A percentile compares a stretch with the other conserved stretches of the same genome.
Evolutionary conservation across 192 early-diverging fungal genomes (phyloP).

Genomic region (Umbelopsis sp.): DNA sequence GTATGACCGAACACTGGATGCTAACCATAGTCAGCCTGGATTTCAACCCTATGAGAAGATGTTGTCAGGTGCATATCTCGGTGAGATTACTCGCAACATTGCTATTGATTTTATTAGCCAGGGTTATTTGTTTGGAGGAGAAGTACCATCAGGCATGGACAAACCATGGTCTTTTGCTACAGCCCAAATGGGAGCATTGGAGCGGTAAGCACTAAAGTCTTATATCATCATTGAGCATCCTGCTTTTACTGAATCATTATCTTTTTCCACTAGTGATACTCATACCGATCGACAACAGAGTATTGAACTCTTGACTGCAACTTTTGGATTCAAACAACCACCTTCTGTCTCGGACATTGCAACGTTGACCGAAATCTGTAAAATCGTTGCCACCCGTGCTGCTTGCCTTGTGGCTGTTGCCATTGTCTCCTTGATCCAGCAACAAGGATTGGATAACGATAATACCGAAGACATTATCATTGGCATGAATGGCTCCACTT

Average conservation of each 20-base stretch:
- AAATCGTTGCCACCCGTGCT: slow-evolving; percentile 80
- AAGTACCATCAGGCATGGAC: slow-evolving; percentile 54
- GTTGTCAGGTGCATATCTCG: slow-evolving; percentile 93
- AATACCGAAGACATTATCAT: slow-evolving; percentile 63
- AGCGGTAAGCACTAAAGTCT: slow-evolving; percentile 36
- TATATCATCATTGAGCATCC: background rate
- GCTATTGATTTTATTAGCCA: slow-evolving; percentile 81
- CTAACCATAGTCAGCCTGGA: slow-evolving; percentile 74
- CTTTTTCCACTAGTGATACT: slow-evolving; percentile 63
- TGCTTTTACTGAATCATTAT: slow-evolving; percentile 4
- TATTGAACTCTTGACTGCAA: slow-evolving; percentile 58
- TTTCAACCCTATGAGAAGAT: slow-evolving; percentile 96
- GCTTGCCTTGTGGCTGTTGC: slow-evolving; percentile 81
- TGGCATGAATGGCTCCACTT: slow-evolving; percentile 90
- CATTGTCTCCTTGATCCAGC: slow-evolving; percentile 56
- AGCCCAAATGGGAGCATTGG: slow-evolving; percentile 41
- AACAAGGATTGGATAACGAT: slow-evolving; percentile 32
- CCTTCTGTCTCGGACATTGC: slow-evolving; percentile 57
- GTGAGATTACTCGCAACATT: slow-evolving; percentile 83
- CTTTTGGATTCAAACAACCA: slow-evolving; percentile 53
- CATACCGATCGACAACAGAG: slow-evolving; percentile 62
- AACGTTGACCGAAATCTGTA: slow-evolving; percentile 68
- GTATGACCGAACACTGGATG: slow-evolving; percentile 86
- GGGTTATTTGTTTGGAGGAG: slow-evolving; percentile 74
- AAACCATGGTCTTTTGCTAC: slow-evolving; percentile 61